A percentile compares a stretch with the other conserved stretches of the same genome.
These are phyloP conservation scores for Centella asiatica DNA, from an alignment of 129 eudicot genomes.

Conservation along the genomic window DNA sequence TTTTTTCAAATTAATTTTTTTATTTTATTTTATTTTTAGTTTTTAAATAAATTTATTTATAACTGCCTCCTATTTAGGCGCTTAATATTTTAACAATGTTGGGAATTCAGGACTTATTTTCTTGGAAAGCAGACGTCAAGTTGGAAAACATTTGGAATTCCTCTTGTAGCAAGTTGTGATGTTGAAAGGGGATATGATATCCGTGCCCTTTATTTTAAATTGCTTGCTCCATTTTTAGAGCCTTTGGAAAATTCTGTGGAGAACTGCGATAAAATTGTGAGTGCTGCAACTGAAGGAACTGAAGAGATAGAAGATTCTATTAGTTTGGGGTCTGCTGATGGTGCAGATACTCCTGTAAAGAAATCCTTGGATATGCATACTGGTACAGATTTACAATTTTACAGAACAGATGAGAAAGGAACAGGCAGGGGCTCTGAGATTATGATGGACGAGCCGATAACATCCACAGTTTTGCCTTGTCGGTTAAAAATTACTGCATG, in stretches of 20 bases:
- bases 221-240: constrained; percentile 44
- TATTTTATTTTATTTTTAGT: too few species aligned
- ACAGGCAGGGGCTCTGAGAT: constrained; percentile 42
- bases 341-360: constrained; percentile 21
- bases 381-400: constrained; percentile 44
- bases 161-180: constrained; percentile 62
- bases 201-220: constrained; percentile 48
- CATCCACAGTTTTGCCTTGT: constrained; percentile 31
- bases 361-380: constrained; percentile 21
- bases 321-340: constrained; percentile 21
- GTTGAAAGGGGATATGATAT: constrained; percentile 61
- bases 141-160: constrained; percentile 82
- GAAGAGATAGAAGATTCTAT: constrained; percentile 20
- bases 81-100: background rate
- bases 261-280: constrained; percentile 21
- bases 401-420: constrained; percentile 66
- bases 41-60: too few species aligned
- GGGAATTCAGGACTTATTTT: constrained; percentile 39
- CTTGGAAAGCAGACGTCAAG: constrained; percentile 37
- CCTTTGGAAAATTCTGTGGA: constrained; percentile 23
- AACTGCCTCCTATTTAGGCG: background rate
- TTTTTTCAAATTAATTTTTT: too few species aligned
- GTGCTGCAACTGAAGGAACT: constrained; percentile 22
- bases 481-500: constrained; percentile 48
- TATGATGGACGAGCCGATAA: constrained; percentile 45